These are phyloP conservation scores for Chenopodium berlandieri DNA, from an alignment of 148 eudicot genomes.

Conservation along the genomic window DNA sequence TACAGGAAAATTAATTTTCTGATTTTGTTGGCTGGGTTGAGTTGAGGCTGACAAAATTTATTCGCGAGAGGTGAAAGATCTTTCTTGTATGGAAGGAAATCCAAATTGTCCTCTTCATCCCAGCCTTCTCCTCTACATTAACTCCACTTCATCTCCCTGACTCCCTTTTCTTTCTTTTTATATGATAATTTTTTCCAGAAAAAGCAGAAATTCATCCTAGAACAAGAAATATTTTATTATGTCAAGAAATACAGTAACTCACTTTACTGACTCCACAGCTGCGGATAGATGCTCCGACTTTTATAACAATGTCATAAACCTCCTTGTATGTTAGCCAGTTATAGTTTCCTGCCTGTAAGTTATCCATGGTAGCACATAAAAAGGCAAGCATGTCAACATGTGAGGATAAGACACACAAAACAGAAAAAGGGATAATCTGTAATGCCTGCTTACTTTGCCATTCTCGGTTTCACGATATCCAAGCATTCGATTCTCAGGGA, in stretches of 20 bases:
- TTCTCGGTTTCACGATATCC: constrained; percentile 58
- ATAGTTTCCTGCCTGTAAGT: constrained; percentile 57
- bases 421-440: neutral
- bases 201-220: neutral
- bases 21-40: too few relatives aligned
- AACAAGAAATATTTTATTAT: neutral
- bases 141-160: too few relatives aligned
- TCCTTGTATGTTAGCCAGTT: constrained; percentile 82
- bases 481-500: constrained; percentile 71
- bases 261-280: constrained; percentile 63
- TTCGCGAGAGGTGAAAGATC: too few relatives aligned
- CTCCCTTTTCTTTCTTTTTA: too few relatives aligned
- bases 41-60: too few relatives aligned
- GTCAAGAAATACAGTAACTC: constrained; percentile 15
- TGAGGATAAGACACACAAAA: neutral
- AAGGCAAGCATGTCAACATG: neutral
- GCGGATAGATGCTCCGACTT: constrained; percentile 77
- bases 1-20: too few relatives aligned
- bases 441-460: constrained; percentile 50
- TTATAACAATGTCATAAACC: constrained; percentile 58
- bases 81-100: too few relatives aligned
- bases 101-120: too few relatives aligned
- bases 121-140: too few relatives aligned
- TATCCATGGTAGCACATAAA: neutral
- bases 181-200: too few relatives aligned